Conservation (phyloP, 768 basidiomycete genomes). For the Agaricus subrufescens region DNA sequence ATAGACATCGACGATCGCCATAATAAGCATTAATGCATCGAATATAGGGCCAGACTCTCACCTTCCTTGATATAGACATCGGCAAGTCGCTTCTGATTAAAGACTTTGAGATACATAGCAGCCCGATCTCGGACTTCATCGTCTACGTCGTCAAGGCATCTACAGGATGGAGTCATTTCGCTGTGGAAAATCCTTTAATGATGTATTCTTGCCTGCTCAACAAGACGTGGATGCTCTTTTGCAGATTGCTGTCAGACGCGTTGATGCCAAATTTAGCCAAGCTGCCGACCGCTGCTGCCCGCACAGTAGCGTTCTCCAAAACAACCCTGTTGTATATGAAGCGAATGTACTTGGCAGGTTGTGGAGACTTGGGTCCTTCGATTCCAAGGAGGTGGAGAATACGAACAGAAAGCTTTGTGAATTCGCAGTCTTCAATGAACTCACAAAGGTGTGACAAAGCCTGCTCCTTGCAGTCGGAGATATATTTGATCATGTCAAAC, state of each 20-base stretch:
- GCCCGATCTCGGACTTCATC: conserved; percentile 99
- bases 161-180: conserved; percentile 23
- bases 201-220: conserved; percentile 58
- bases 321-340: conserved; percentile 99
- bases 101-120: conserved; percentile 85
- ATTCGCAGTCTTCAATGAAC: conserved; percentile 99
- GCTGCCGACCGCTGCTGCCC: conserved; percentile 92
- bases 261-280: conserved; percentile 97
- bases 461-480: conserved; percentile 92
- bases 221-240: conserved; percentile 84
- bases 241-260: conserved; percentile 69
- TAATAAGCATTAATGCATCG: not conserved
- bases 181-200: not conserved
- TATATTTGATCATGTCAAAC: conserved; percentile 99
- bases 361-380: conserved; percentile 94
- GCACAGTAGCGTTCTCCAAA: conserved; percentile 94
- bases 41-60: conserved; percentile 20
- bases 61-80: conserved; percentile 92
- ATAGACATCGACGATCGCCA: conserved; percentile 7
- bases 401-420: conserved; percentile 96
- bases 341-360: conserved; percentile 97
- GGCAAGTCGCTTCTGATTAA: conserved; percentile 75
- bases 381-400: conserved; percentile 93
- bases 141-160: conserved; percentile 96
- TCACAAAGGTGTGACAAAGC: conserved; percentile 98